These are phyloP conservation scores for Pythium insidiosum DNA, from an alignment of 352 stramenopile genomes.

Conservation along the genomic window DNA sequence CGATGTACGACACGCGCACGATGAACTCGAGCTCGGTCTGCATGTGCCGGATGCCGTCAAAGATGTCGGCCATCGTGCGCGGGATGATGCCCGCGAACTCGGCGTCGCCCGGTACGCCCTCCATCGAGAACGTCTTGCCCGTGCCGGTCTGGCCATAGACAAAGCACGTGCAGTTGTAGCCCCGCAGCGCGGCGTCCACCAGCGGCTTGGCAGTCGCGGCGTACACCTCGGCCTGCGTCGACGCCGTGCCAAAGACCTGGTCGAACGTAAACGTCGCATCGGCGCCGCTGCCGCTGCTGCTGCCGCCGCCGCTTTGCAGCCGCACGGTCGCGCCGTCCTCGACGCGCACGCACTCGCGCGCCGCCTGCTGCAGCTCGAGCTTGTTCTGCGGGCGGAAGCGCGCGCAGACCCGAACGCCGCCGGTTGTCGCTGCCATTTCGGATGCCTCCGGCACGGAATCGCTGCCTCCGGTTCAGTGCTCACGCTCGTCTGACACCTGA, in stretches of 20 bases:
- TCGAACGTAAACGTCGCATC: conserved; percentile 81
- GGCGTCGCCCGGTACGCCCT: conserved; percentile 52
- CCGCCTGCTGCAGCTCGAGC: conserved; percentile 60
- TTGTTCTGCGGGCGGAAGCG: conserved; percentile 75
- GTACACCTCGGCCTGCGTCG: conserved; percentile 63
- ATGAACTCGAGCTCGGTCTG: conserved; percentile 87
- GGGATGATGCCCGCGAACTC: conserved; percentile 68
- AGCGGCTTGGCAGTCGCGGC: conserved; percentile 50
- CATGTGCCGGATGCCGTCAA: conserved; percentile 59
- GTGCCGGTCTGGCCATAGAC: conserved; percentile 89
- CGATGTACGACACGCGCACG: conserved; percentile 95
- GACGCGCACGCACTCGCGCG: conserved; percentile 43
- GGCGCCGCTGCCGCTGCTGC: conserved; percentile 18
- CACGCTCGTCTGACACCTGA: too few relatives aligned
- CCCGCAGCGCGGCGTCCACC: conserved; percentile 46
- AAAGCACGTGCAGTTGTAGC: conserved; percentile 91
- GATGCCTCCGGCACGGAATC: too few relatives aligned
- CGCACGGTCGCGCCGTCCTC: conserved; percentile 37
- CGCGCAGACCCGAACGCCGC: conserved; percentile 61
- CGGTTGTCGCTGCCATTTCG: conserved; percentile 6
- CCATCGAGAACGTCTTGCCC: conserved; percentile 93
- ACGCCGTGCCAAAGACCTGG: conserved; percentile 45
- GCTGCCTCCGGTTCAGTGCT: too few relatives aligned
- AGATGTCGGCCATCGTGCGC: conserved; percentile 67
- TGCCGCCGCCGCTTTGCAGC: conserved; percentile 15